A percentile compares a stretch with the other conserved stretches of the same genome.
These are phyloP conservation scores for Mycena amicta DNA, from an alignment of 768 basidiomycete genomes.

Conservation along the genomic window DNA sequence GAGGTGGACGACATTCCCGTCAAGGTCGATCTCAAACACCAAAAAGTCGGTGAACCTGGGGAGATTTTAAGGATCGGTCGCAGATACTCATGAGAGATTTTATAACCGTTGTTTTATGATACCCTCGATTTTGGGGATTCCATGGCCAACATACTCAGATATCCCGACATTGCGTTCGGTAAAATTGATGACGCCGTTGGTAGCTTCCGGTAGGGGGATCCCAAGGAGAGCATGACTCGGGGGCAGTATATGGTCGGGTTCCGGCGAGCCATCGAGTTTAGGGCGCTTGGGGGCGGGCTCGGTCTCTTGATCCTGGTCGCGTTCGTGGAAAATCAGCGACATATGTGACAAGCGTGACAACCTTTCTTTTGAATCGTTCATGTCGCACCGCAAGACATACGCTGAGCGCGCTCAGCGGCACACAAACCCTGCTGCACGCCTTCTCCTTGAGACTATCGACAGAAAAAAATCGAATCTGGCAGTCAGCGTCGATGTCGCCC, in stretches of 20 bases:
- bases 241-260: constrained; percentile 53
- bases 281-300: constrained; percentile 48
- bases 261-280: constrained; percentile 36
- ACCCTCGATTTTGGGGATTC: constrained; percentile 75
- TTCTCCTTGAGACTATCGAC: constrained; percentile 79
- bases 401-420: constrained; percentile 58
- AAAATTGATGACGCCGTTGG: constrained; percentile 58
- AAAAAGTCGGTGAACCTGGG: constrained; percentile 94
- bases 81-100: no score
- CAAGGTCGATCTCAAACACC: constrained; percentile 87
- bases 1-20: constrained; percentile 78
- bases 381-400: constrained; percentile 54
- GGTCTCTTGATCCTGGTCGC: constrained; percentile 45
- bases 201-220: constrained; percentile 51
- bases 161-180: constrained; percentile 88
- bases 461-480: constrained; percentile 91
- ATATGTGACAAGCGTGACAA: constrained; percentile 27
- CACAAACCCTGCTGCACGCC: constrained; percentile 74
- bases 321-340: constrained; percentile 44
- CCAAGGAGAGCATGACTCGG: constrained; percentile 75
- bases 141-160: constrained; percentile 77
- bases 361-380: constrained; percentile 26
- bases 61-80: constrained; percentile 5
- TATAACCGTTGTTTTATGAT: constrained; percentile 99
- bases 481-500: constrained; percentile 94